Evolutionary conservation across 2,329 filamentous ascomycete species (phyloP).

Genomic region (Aspergillus sp.): DNA sequence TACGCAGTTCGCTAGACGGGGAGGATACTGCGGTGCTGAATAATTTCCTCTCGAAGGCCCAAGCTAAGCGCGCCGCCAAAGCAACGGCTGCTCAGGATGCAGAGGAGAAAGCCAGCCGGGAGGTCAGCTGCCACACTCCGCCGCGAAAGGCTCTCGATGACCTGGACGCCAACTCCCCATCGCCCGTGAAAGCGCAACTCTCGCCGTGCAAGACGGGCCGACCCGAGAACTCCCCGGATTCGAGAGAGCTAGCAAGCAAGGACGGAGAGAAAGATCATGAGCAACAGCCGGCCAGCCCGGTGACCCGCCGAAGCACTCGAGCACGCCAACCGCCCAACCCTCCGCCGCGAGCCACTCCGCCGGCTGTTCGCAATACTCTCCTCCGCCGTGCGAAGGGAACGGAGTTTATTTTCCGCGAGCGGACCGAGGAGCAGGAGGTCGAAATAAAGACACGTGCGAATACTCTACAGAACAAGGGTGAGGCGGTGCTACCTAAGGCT

Average conservation of each 20-base stretch:
- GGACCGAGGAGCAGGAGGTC: constrained; percentile 33
- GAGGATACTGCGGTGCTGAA: constrained; percentile 33
- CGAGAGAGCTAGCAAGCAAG: constrained; percentile 7
- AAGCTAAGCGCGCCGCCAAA: constrained; percentile 33
- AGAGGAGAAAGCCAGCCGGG: constrained; percentile 9
- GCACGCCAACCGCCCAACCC: constrained; percentile 14
- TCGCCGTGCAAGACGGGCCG: constrained; percentile 21
- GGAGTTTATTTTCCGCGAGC: constrained; percentile 36
- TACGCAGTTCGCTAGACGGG: constrained; percentile 28
- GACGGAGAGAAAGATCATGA: constrained; percentile 8
- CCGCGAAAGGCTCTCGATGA: constrained; percentile 28
- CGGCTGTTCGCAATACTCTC: constrained; percentile 28
- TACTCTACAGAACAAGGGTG: constrained; percentile 34
- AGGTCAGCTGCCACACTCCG: constrained; percentile 18
- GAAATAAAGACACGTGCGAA: constrained; percentile 34
- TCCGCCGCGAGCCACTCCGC: constrained; percentile 12
- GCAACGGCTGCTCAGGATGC: constrained; percentile 13
- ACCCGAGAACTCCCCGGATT: constrained; percentile 10
- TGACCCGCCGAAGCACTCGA: constrained; percentile 29
- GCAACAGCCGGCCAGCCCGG: constrained; percentile 16
- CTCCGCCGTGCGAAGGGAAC: constrained; percentile 36
- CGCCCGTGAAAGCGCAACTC: constrained; percentile 21
- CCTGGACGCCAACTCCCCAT: constrained; percentile 31
- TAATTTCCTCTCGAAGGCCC: constrained; percentile 32
- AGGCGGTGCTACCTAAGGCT: constrained; percentile 25